These are phyloP conservation scores for Moelleriella libera DNA, from an alignment of 2,329 filamentous ascomycete genomes.

Conservation along the genomic window DNA sequence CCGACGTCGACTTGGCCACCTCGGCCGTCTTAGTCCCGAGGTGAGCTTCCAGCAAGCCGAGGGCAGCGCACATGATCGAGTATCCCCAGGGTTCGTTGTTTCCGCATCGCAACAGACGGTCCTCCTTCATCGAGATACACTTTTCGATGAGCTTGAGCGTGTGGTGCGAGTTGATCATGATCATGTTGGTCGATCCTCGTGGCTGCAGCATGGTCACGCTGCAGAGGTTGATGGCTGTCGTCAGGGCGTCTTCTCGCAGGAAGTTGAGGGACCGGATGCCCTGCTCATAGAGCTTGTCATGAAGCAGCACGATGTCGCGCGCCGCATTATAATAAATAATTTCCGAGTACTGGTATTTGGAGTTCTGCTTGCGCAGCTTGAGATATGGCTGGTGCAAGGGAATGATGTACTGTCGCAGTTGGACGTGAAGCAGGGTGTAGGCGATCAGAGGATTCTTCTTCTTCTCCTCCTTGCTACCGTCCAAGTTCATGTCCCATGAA, in stretches of 20 bases:
- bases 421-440: constrained; percentile 45
- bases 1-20: constrained; percentile 42
- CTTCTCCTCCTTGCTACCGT: constrained; percentile 17
- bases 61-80: constrained; percentile 47
- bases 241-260: constrained; percentile 44
- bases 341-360: constrained; percentile 48
- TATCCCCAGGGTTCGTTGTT: constrained; percentile 53
- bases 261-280: constrained; percentile 46
- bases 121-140: constrained; percentile 46
- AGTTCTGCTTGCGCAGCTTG: constrained; percentile 43
- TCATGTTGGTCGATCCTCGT: constrained; percentile 43
- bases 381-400: constrained; percentile 47
- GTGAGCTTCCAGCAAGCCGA: constrained; percentile 44
- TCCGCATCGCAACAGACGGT: constrained; percentile 44
- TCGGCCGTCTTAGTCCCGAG: constrained; percentile 42
- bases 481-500: constrained; percentile 32
- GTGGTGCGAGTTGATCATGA: constrained; percentile 47
- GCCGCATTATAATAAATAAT: constrained; percentile 50
- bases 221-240: constrained; percentile 45
- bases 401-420: constrained; percentile 47
- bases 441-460: constrained; percentile 42
- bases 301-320: constrained; percentile 45
- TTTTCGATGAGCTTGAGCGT: constrained; percentile 47
- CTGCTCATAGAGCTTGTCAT: constrained; percentile 45
- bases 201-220: constrained; percentile 48